Evolutionary conservation across 2,329 filamentous ascomycete genomes (phyloP).

Genomic region (Clonostachys rhizophaga): DNA sequence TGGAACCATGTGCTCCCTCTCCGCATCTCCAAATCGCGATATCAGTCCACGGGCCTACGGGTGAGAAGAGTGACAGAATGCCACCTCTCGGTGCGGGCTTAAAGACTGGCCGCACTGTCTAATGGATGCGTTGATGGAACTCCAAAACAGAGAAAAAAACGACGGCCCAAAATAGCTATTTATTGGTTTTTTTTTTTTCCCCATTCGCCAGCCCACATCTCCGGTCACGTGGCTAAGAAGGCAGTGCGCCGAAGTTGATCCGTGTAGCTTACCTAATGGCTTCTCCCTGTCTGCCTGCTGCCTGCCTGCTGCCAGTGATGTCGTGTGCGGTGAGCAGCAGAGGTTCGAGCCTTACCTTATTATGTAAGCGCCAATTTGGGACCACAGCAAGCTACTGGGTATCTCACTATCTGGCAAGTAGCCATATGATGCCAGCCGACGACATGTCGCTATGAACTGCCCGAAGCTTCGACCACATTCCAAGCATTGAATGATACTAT

Average conservation of each 20-base stretch:
- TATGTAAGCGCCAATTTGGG: too few relatives aligned
- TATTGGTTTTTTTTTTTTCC: too few relatives aligned
- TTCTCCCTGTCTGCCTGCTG: too few relatives aligned
- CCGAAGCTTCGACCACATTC: not conserved
- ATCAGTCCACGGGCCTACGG: constrained; percentile 58
- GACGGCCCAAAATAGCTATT: too few relatives aligned
- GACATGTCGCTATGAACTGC: not conserved
- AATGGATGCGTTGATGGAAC: constrained; percentile 62
- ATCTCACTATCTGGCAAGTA: not conserved
- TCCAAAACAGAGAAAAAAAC: too few relatives aligned
- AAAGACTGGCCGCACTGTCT: constrained; percentile 83
- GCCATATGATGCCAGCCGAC: constrained; percentile 1
- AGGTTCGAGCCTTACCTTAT: too few relatives aligned
- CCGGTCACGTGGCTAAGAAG: too few relatives aligned
- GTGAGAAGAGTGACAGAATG: constrained; percentile 61
- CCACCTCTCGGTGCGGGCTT: constrained; percentile 47
- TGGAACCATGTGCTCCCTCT: constrained; percentile 47
- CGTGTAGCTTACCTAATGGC: too few relatives aligned
- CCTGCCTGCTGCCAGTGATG: too few relatives aligned
- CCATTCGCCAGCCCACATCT: too few relatives aligned
- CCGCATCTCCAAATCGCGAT: constrained; percentile 54
- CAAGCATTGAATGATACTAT: not conserved
- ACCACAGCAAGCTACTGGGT: not conserved
- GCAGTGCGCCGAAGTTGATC: too few relatives aligned
- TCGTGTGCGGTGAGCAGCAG: too few relatives aligned